Percentiles rank a stretch among this genome's conserved stretches.
These are phyloP conservation scores for Panicum hallii DNA, from an alignment of 202 grass and related monocot genomes.

Conservation along the genomic window DNA sequence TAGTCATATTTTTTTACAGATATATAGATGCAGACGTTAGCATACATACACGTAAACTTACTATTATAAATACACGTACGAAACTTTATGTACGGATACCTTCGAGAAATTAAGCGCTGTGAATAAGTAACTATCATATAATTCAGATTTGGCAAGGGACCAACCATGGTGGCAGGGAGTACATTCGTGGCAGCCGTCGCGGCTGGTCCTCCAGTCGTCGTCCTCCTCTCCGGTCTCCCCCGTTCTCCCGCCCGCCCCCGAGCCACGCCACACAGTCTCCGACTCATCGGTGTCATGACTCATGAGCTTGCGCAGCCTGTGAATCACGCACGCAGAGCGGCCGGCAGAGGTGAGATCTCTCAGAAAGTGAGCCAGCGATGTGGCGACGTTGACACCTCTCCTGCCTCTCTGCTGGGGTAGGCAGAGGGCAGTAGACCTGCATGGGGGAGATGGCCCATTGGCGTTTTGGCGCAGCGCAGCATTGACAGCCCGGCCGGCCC, in stretches of 20 bases:
- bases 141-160: too few relatives aligned
- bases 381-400: neutral
- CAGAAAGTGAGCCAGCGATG: neutral
- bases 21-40: too few relatives aligned
- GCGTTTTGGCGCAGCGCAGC: slow-evolving; percentile 33
- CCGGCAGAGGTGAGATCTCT: neutral
- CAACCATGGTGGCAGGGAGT: too few relatives aligned
- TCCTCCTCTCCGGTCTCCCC: neutral
- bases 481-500: neutral
- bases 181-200: neutral
- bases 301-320: neutral
- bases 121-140: too few relatives aligned
- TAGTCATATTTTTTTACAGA: too few relatives aligned
- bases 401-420: neutral
- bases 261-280: neutral
- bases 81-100: too few relatives aligned
- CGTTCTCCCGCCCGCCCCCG: neutral
- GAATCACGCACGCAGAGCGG: slow-evolving; percentile 6
- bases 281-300: neutral
- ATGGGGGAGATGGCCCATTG: neutral
- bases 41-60: too few relatives aligned
- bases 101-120: too few relatives aligned
- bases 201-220: neutral
- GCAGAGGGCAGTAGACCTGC: neutral
- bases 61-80: too few relatives aligned